Evolutionary conservation across 441 rosid species (phyloP), one percentile per base, ranked within the genome.

Genomic region (Monsonia emarginata): DNA sequence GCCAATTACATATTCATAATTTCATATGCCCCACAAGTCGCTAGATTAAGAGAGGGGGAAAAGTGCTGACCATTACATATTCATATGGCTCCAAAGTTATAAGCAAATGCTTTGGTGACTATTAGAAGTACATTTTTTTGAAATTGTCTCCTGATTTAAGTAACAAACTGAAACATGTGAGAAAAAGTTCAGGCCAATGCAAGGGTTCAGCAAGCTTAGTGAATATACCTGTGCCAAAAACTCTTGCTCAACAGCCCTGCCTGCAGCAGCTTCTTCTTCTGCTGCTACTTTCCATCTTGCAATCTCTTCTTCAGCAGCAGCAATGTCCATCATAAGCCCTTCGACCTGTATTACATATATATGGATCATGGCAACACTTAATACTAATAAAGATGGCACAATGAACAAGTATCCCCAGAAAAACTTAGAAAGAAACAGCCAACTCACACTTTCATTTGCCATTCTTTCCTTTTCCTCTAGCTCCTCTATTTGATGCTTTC

Each of bases 231-330:
- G 88, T 34, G 84, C 76, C 10, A 81, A 67, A 70, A 83, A 82
- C 64, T 90, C 95, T 73, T 84, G 89, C 73, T 93, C 98, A 74
- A 93, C 87, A 68, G 90, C 94, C 82, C 88, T 79, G 57, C 96
- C 98, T 10, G 97, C 97, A 70, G 87, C 96, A 75, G 98, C 98
- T 79, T 90, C 98, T 69, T 93, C 86, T 84, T 90, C 98, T 57
- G 97, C 98, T 72, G 98, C 98, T 48, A 82, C 84, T 87, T 90
- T 93, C 98, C 97, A 93, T 80, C 97, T 84, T 34, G 82, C 62
- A 72, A 90, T 90, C 84, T 93, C 98, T 86, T 90, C 98, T 78
- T 90, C 97, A 60, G 98, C 90, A 63, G 91, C 91, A 76, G 95
- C 86, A 73, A 93, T 86, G 75, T 93, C 98, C 73, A 83, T 80